These are phyloP conservation scores for Leishmania braziliensis DNA, from an alignment of 208 protist species.

Conservation along the genomic window DNA sequence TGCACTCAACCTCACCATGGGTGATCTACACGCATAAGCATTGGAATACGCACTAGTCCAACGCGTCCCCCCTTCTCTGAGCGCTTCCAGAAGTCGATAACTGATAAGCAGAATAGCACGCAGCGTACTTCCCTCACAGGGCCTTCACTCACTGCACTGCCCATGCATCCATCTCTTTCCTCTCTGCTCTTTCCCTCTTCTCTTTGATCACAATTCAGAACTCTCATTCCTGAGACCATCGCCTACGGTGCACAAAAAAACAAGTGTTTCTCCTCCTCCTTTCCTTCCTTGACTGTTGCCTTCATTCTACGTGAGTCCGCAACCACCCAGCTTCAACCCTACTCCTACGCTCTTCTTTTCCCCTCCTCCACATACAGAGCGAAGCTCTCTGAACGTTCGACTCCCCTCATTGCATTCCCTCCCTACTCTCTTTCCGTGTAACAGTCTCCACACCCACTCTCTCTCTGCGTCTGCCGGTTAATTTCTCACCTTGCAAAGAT, in stretches of 20 bases:
- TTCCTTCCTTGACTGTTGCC: background rate
- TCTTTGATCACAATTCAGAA: background rate
- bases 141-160: background rate
- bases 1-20: background rate
- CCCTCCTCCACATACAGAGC: background rate
- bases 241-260: background rate
- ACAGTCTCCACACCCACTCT: background rate
- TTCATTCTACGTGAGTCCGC: background rate
- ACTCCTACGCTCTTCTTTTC: background rate
- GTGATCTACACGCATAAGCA: background rate
- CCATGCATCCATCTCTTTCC: background rate
- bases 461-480: slow-evolving; percentile 11
- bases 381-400: background rate
- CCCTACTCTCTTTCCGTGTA: background rate
- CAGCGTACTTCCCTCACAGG: background rate
- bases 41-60: background rate
- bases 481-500: slow-evolving; percentile 2
- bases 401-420: background rate
- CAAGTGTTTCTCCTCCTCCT: background rate
- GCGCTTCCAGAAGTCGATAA: background rate
- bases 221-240: background rate
- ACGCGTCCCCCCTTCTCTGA: background rate
- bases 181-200: background rate
- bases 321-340: background rate
- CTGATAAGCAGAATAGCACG: background rate